These are phyloP conservation scores for Solanum infundibuliforme DNA, from an alignment of 257 asterid species.

Conservation along the genomic window DNA sequence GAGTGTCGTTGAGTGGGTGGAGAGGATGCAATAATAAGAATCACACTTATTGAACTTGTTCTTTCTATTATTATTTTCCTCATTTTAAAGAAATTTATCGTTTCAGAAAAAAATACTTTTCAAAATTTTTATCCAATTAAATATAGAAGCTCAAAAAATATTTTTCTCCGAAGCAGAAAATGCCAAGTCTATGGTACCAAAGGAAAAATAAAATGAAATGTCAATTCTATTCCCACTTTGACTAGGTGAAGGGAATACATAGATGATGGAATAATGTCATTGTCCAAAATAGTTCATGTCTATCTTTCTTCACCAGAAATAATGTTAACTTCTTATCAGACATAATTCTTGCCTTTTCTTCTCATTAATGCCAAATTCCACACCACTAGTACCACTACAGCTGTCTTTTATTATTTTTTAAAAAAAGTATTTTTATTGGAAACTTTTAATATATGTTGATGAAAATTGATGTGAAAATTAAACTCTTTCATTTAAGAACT, in stretches of 20 bases:
- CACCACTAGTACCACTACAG: neutral
- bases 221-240: neutral
- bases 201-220: neutral
- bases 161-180: too few relatives aligned
- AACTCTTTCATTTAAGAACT: neutral
- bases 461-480: neutral
- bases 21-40: too few relatives aligned
- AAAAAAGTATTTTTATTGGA: neutral
- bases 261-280: neutral
- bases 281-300: neutral
- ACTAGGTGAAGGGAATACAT: neutral
- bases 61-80: too few relatives aligned
- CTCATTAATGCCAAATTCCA: neutral
- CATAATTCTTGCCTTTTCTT: neutral
- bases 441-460: neutral
- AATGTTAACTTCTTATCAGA: neutral
- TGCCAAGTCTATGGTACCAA: neutral
- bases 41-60: too few relatives aligned
- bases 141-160: too few relatives aligned
- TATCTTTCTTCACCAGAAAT: neutral
- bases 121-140: too few relatives aligned
- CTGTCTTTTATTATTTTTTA: neutral
- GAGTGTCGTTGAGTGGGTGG: too few relatives aligned
- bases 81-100: too few relatives aligned
- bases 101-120: too few relatives aligned